Evolutionary conservation across 345 rosid genomes (phyloP), one percentile per base, ranked within the genome.

Genomic region (Alliaria petiolata): DNA sequence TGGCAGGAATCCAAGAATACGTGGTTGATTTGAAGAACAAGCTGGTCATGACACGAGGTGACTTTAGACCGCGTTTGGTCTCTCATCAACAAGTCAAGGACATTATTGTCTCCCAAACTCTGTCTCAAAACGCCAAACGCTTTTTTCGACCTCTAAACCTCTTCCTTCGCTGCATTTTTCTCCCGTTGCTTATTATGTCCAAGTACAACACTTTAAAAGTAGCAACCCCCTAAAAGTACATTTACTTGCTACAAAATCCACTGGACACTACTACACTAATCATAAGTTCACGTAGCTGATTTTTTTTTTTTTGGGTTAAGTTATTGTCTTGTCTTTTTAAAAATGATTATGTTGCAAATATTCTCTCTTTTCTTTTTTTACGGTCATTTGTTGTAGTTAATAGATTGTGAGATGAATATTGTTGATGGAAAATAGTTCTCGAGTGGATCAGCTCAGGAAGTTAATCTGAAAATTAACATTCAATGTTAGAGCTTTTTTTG

Each of bases 31-130:
- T 62, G 10, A 76, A 62, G 54, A 69, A 62, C 9, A 76, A 69
- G 35, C 0, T 53, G 36, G 79, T 76, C 59, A 80, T 69, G 79
- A 76, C 49, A 63, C 34, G 76, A 77, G 80, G 82, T 53, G 76
- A 69, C 70, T 70, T 50, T 20, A 33, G 25, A 33, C 43, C 36
- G 5, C 74, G 58, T 75, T 68, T 68, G 44, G 58, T 39, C 56
- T 31, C 42, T 44, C 19, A 42, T 35, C 58, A 58, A 7, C 25
- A 55, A 30, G 33, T 62, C 45, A 65, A 72, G 17, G 12, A 64
- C 54, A 38, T 51, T 45, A 36, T 51, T n/a, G 30, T 46, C 42
- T 44, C 78, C 52, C 73, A 42, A 67, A 67, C 61, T 47, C 30
- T 53, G 2, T 13, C 34, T 61, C 78, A 31, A 50, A 39, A 43